Conservation (phyloP, 2,329 filamentous ascomycete species). For the Xylogone sp. region DNA sequence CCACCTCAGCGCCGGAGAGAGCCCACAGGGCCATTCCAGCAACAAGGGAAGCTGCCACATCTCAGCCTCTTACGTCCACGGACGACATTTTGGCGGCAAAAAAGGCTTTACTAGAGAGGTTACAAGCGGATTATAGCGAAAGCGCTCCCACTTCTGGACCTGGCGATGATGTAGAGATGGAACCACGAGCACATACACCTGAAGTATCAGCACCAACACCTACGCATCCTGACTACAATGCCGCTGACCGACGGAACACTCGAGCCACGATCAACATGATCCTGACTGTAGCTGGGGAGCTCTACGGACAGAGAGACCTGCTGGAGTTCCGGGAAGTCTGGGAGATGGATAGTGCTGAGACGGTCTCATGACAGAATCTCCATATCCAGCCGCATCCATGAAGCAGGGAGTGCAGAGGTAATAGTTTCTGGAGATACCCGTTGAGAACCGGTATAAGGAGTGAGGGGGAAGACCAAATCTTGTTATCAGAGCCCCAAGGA, state of each 20-base stretch:
- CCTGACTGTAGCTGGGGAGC: conserved; percentile 79
- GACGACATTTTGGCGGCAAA: background rate
- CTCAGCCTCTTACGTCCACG: background rate
- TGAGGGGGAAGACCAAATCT: no score
- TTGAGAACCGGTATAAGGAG: no score
- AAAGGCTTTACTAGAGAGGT: background rate
- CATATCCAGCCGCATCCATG: no score
- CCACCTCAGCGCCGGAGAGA: conserved; percentile 71
- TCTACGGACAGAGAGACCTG: conserved; percentile 85
- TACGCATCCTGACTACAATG: conserved; percentile 1
- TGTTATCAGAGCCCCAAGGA: no score
- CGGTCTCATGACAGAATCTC: background rate
- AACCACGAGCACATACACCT: background rate
- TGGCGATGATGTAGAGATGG: background rate
- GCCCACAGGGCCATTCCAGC: background rate
- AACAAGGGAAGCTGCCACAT: background rate
- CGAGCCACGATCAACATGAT: conserved; percentile 86
- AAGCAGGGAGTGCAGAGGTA: no score
- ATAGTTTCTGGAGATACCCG: no score
- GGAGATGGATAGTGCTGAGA: conserved; percentile 17
- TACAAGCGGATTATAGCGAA: background rate
- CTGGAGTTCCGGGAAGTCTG: conserved; percentile 66
- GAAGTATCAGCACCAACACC: background rate
- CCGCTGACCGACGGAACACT: conserved; percentile 32
- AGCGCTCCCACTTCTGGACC: background rate